Percentiles rank a stretch among this genome's conserved stretches.
phyloP scores from a whole-genome alignment of 495 filamentous ascomycete genomes.

The Halenospora varia region DNA sequence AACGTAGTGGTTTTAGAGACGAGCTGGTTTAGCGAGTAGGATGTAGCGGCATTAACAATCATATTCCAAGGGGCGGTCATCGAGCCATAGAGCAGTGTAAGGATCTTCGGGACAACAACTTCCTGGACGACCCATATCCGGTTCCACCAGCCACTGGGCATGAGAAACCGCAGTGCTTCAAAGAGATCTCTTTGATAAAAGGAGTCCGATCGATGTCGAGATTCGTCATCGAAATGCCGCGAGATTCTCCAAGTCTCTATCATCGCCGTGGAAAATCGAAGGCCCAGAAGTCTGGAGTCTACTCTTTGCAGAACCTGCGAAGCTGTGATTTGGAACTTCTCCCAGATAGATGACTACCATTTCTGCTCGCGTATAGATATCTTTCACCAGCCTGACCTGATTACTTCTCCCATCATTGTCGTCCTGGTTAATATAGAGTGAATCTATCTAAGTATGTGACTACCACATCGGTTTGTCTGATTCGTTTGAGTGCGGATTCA shows the following conservation, averaged over 20 bases:
- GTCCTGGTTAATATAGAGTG: conserved; percentile 16
- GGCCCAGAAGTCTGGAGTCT: too few relatives aligned
- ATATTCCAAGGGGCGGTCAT: conserved; percentile 9
- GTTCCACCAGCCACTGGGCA: conserved; percentile 8
- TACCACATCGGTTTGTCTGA: neutral
- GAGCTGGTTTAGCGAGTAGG: conserved; percentile 9
- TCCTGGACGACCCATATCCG: conserved; percentile 18
- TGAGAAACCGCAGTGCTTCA: conserved; percentile 9
- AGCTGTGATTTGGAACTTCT: neutral
- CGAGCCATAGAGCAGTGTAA: conserved; percentile 3
- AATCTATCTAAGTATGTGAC: conserved; percentile 11
- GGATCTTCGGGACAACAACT: conserved; percentile 10
- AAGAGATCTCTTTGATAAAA: neutral
- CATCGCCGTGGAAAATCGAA: too few relatives aligned
- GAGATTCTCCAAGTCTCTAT: too few relatives aligned
- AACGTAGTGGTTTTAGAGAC: neutral
- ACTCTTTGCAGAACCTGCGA: too few relatives aligned
- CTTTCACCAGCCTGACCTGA: conserved; percentile 10
- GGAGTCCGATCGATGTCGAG: too few relatives aligned
- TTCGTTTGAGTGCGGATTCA: conserved; percentile 17
- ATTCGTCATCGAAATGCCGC: too few relatives aligned
- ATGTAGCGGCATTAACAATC: conserved; percentile 7
- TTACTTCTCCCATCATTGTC: conserved; percentile 7
- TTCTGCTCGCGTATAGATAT: conserved; percentile 5
- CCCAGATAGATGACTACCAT: conserved; percentile 9